phyloP scores from a whole-genome alignment of 257 asterid species.

The Nicotiana knightiana region DNA sequence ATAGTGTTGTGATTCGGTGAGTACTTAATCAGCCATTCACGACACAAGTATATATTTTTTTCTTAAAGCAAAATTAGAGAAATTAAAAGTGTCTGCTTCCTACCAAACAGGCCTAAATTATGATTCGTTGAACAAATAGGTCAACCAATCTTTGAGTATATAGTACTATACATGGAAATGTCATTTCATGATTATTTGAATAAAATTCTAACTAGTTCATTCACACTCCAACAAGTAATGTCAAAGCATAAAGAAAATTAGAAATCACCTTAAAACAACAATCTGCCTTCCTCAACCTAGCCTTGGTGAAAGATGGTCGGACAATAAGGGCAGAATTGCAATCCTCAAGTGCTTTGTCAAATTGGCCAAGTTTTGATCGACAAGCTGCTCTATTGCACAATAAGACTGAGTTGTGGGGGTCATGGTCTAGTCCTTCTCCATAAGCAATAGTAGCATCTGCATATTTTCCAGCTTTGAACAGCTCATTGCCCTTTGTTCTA shows the following conservation, averaged over 20 bases:
- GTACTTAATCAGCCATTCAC: background rate
- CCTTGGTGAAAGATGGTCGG: conserved; percentile 57
- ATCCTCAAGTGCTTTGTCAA: conserved; percentile 61
- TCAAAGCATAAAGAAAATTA: background rate
- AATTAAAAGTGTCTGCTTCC: background rate
- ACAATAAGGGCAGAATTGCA: conserved; percentile 50
- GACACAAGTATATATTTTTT: background rate
- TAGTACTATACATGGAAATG: background rate
- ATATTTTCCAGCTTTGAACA: conserved; percentile 42
- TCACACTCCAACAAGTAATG: background rate
- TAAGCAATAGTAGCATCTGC: conserved; percentile 59
- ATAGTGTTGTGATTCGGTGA: background rate
- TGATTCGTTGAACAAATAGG: background rate
- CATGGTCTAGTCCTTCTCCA: conserved; percentile 65
- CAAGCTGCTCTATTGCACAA: conserved; percentile 78
- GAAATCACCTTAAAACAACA: conserved; percentile 52
- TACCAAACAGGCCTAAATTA: background rate
- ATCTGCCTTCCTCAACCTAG: conserved; percentile 68
- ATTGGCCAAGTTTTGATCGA: conserved; percentile 49
- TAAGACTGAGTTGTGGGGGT: conserved; percentile 52
- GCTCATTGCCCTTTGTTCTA: conserved; percentile 59
- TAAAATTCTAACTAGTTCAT: background rate
- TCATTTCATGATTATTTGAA: background rate
- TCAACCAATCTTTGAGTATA: background rate
- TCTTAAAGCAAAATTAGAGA: background rate